Conservation (phyloP, 768 basidiomycete species). For the Kwoniella dejecticola region DNA sequence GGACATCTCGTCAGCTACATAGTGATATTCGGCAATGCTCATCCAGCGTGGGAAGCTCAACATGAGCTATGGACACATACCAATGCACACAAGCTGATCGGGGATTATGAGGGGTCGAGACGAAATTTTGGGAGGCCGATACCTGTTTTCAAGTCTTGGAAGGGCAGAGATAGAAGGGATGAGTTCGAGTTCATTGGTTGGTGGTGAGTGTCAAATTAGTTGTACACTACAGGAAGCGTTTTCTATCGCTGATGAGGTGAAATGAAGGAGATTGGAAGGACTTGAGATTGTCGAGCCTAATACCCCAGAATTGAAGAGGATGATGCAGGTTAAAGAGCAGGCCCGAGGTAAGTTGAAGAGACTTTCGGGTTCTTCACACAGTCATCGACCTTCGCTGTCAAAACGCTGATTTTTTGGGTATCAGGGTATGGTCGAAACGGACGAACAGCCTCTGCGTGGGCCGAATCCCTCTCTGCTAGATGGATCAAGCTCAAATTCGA, state of each 20-base stretch:
- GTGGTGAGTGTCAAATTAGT: slow-evolving; percentile 33
- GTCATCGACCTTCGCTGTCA: no score
- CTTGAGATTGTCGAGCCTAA: slow-evolving; percentile 24
- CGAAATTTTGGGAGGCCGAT: slow-evolving; percentile 39
- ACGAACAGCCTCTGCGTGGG: slow-evolving; percentile 29
- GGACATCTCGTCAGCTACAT: no score
- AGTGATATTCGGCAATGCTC: no score
- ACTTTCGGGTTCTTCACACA: no score
- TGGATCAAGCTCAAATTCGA: slow-evolving; percentile 39
- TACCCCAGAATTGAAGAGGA: slow-evolving; percentile 27
- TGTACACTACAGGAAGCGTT: not conserved
- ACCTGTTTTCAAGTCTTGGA: slow-evolving; percentile 29
- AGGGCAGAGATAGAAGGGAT: not conserved
- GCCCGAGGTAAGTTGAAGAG: slow-evolving; percentile 25
- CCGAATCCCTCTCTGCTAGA: slow-evolving; percentile 9
- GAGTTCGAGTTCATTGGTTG: slow-evolving; percentile 29
- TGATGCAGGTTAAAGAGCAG: slow-evolving; percentile 34
- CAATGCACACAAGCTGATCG: slow-evolving; percentile 26
- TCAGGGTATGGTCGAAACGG: slow-evolving; percentile 29
- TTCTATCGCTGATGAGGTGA: not conserved
- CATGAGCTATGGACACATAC: slow-evolving; percentile 40
- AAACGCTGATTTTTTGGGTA: not conserved
- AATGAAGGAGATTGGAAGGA: slow-evolving; percentile 25
- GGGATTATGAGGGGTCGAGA: slow-evolving; percentile 28
- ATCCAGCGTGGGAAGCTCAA: not conserved